phyloP scores from a whole-genome alignment of 78 protist genomes.

The Dictyostelium capitatum region DNA sequence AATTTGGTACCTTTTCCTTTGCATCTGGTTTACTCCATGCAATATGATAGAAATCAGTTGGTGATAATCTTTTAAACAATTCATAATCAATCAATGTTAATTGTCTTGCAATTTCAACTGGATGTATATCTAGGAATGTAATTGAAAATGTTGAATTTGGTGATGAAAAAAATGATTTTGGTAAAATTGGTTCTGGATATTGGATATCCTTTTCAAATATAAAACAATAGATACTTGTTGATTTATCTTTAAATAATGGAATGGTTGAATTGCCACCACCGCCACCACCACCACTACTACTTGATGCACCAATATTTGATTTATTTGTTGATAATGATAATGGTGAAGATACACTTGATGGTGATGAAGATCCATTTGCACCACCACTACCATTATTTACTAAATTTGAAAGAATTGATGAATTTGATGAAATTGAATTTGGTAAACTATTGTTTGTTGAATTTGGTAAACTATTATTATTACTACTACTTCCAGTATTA shows the following conservation, averaged over 20 bases:
- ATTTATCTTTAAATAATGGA: conserved; percentile 40
- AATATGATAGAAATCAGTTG: conserved; percentile 55
- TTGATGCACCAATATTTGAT: not conserved
- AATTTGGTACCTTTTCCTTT: conserved; percentile 49
- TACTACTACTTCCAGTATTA: not conserved
- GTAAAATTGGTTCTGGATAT: conserved; percentile 64
- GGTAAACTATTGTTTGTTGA: not conserved
- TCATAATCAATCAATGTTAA: conserved; percentile 71
- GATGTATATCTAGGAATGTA: conserved; percentile 46
- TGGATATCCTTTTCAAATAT: conserved; percentile 3
- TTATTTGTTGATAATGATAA: not conserved
- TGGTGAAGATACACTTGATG: not conserved
- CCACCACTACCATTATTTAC: no score
- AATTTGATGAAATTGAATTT: not conserved
- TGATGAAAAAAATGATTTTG: conserved; percentile 45
- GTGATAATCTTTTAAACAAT: conserved; percentile 51
- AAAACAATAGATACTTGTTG: conserved; percentile 40
- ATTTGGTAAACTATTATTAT: not conserved
- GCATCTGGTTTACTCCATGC: conserved; percentile 72
- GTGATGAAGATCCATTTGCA: not conserved
- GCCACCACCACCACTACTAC: no score
- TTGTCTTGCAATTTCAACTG: conserved; percentile 74
- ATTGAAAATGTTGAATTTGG: conserved; percentile 9
- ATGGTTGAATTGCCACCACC: not conserved
- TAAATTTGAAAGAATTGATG: not conserved